These are phyloP conservation scores for Pythium aphanidermatum DNA, from an alignment of 352 stramenopile genomes.

Conservation along the genomic window DNA sequence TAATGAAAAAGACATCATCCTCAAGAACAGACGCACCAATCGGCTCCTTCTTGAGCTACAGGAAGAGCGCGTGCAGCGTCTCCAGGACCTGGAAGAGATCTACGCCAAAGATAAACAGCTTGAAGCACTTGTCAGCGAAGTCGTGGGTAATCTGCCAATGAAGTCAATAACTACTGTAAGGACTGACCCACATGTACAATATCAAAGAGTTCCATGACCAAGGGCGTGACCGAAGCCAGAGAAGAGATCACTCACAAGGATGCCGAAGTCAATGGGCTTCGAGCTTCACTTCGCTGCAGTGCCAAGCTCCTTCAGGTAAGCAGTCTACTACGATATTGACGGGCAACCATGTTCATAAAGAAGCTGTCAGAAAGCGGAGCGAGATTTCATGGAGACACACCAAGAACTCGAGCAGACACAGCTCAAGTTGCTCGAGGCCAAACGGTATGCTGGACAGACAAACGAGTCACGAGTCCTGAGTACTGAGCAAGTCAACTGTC, in stretches of 20 bases:
- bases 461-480: not conserved
- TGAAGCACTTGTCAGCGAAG: slow-evolving; percentile 47
- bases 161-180: too few relatives aligned
- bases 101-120: slow-evolving; percentile 76
- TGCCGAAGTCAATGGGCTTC: slow-evolving; percentile 56
- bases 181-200: too few relatives aligned
- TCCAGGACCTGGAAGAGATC: slow-evolving; percentile 79
- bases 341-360: not conserved
- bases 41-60: slow-evolving; percentile 60
- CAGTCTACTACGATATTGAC: not conserved
- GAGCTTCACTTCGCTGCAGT: slow-evolving; percentile 54
- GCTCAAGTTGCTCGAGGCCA: slow-evolving; percentile 60
- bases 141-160: slow-evolving; percentile 37
- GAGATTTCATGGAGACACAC: slow-evolving; percentile 63
- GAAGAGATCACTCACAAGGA: slow-evolving; percentile 66
- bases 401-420: slow-evolving; percentile 60
- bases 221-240: slow-evolving; percentile 36
- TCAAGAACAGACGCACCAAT: slow-evolving; percentile 67
- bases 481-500: not conserved
- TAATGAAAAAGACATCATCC: slow-evolving; percentile 64
- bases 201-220: slow-evolving; percentile 41
- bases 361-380: slow-evolving; percentile 47
- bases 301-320: slow-evolving; percentile 65
- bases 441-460: slow-evolving; percentile 30
- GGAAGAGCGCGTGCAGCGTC: slow-evolving; percentile 65